Evolutionary conservation across 371 early-diverging fungal genomes (phyloP).

Genomic region (Dichotomocladium elegans): DNA sequence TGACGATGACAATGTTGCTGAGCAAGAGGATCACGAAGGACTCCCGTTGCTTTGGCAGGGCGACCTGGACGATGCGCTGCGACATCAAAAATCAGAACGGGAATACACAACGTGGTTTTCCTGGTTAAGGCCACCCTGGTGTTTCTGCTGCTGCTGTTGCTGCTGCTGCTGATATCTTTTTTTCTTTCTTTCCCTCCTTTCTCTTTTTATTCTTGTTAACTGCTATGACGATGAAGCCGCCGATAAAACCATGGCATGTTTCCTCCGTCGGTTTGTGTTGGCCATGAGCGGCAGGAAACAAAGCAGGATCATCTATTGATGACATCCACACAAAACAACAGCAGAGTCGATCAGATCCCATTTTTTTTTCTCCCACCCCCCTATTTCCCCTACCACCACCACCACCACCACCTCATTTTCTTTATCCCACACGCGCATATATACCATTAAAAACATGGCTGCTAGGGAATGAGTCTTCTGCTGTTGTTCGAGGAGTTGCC

Average conservation of each 20-base stretch:
- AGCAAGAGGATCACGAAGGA: constrained; percentile 15
- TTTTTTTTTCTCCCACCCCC: too few species aligned
- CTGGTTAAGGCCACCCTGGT: constrained; percentile 13
- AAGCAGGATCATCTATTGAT: too few species aligned
- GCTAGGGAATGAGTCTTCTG: background rate
- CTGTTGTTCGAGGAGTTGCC: constrained; percentile 5
- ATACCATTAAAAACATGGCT: background rate
- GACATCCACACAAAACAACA: too few species aligned
- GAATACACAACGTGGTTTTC: constrained; percentile 16
- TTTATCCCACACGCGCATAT: too few species aligned
- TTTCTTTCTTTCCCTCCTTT: too few species aligned
- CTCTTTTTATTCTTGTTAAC: too few species aligned
- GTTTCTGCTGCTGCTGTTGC: constrained; percentile 12
- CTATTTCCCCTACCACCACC: background rate
- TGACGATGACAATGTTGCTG: constrained; percentile 1
- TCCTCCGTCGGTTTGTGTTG: background rate
- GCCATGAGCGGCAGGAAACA: background rate
- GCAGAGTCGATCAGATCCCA: too few species aligned
- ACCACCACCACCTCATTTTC: background rate
- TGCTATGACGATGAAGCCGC: too few species aligned
- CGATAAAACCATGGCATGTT: too few species aligned
- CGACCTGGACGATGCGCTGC: constrained; percentile 8
- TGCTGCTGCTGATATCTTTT: too few species aligned
- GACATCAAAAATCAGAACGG: constrained; percentile 9
- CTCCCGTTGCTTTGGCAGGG: constrained; percentile 12